Base-by-base conservation (phyloP, 768 basidiomycete genomes). In the Nidularia sp. region DNA sequence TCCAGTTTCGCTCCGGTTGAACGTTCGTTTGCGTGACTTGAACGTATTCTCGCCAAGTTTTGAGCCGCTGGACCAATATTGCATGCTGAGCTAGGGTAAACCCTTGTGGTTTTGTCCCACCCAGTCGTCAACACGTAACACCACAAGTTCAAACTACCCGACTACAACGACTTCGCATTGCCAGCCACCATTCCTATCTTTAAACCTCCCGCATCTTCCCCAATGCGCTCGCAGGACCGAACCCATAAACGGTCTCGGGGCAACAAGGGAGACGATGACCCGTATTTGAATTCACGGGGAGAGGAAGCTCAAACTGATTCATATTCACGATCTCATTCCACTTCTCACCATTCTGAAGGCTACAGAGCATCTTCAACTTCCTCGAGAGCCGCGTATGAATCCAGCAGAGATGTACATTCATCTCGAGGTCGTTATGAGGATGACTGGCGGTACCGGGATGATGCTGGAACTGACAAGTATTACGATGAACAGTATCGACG, bases 281-380 rank as follows among this genome's bases (percentile, higher is more conserved):
- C 69, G 55, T 76, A 72, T 64, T 69, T 66, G 58, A 73, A 71
- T 66, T 68, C 75, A 62, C 79, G 75, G 66, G 65, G 60, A 57
- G 81, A 83, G 55, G 81, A 84, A 57, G 61, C 70, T 52, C 74
- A 71, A 67, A 64, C 76, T 60, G 79, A 84, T 55, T 65, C 74
- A 52, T 84, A 81, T 66, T 65, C 81, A 57, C 78, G 77, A 64
- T 65, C 72, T 53, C 73, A 71, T 57, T 74, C 74, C 57, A 68
- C 71, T 59, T 70, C 71, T 58, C 75, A 73, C 57, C 76, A 72
- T 56, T 70, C 76, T 44, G 79, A 84, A 59, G 71, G 64, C 55
- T 75, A 74, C 66, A 76, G 73, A 66, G 59, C 76, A 12, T 64
- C 79, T 35, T 70, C 77, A 41, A 68, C 70, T 13, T 70, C 78